Conservation (phyloP, 1,284 basidiomycete species). For the Marasmius tenuissimus region DNA sequence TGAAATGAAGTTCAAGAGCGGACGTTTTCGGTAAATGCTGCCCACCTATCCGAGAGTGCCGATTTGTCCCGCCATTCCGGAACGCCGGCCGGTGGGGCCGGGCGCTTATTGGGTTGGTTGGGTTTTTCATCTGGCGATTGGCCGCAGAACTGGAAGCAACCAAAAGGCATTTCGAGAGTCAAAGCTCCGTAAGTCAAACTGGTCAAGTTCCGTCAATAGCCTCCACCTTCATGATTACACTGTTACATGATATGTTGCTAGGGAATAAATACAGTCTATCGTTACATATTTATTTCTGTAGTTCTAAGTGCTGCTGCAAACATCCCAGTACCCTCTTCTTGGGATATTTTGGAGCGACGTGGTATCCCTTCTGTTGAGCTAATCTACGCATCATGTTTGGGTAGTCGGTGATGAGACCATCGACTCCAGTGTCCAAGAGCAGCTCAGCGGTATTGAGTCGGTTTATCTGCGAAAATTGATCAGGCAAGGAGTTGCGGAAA, state of each 20-base stretch:
- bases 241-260: not conserved
- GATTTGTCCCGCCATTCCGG: not conserved
- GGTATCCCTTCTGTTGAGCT: constrained; percentile 46
- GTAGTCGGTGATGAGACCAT: constrained; percentile 76
- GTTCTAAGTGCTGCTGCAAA: constrained; percentile 43
- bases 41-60: not conserved
- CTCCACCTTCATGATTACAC: not conserved
- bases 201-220: too few species aligned
- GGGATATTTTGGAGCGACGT: constrained; percentile 54
- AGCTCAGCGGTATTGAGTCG: constrained; percentile 59
- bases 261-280: not conserved
- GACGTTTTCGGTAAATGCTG: not conserved
- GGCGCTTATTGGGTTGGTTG: too few species aligned
- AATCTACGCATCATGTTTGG: constrained; percentile 55
- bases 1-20: not conserved
- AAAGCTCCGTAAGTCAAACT: too few species aligned
- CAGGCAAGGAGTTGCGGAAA: not conserved
- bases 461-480: constrained; percentile 46
- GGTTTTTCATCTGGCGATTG: too few species aligned
- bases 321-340: constrained; percentile 58
- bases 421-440: constrained; percentile 58
- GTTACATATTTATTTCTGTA: not conserved
- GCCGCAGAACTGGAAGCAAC: too few species aligned
- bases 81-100: not conserved
- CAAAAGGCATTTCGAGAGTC: too few species aligned